Base-by-base conservation (phyloP, 352 stramenopile genomes). In the Phytophthora sp. region DNA sequence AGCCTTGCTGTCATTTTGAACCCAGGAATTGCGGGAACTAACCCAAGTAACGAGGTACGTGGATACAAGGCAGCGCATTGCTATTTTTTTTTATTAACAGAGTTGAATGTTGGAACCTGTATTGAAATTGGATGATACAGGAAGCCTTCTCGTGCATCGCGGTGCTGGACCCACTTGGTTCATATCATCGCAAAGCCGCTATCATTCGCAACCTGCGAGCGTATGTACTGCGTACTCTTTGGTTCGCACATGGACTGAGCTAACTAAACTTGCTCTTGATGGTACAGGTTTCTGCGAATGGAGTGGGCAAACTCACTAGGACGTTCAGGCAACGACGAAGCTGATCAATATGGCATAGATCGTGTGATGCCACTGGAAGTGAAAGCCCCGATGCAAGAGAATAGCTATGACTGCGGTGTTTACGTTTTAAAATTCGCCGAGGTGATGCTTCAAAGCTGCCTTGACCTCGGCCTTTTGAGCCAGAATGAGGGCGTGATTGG, bases 1-100 rank as follows among this genome's bases (percentile, higher is more conserved):
- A 95, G 87, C 56, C 66, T 95, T 38, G 87, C 84, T 7, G 43
- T 95, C 32, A 90, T 95, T 34, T 51, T 93, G 21, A 93, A 94
- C 27, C 87, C 87, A 20, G 50, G 54, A 11, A 51, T 76, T 6
- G 84, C 84, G 13, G 77, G 69, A 15, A 65, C 66, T 12, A 58
- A 79, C 15, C 17, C 31, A 5, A 27, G 26, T 23, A 35, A 81
- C 23, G 60, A 86, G 56, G 77, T 84, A 53, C 11, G 50, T 38
- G 31, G 13, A 9, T 2, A 34, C 17, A 1, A 20, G 27, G 15
- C 28, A 28, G 1, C 12, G 15, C n/a, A 21, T 28, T 11, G 9
- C 23, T 24, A 10, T 13, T 18, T 37, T 13, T 64, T 21, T 43
- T 20, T 15, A 15, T 10, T 24, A 24, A 5, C 24, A 27, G 1